Evolutionary conservation across 495 filamentous ascomycete species (phyloP), one percentile per base, ranked within the genome.

Genomic region (Talaromyces stipitatus): DNA sequence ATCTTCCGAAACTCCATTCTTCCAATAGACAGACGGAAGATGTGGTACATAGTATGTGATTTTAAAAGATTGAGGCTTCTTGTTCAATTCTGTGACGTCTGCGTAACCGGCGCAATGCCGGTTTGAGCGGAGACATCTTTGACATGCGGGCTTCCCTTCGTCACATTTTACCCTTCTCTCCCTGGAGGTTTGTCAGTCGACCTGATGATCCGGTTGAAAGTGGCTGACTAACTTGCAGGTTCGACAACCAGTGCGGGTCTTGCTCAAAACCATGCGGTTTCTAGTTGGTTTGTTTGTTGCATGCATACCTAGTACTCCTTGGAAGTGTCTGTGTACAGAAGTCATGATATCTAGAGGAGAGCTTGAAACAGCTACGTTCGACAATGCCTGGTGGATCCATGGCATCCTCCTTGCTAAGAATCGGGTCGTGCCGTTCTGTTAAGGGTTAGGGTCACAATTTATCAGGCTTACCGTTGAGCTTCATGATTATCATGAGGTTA

Each of bases 81-180:
- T n/a, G 18, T 38, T 12, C 30, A 22, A 51, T 24, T 12, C 48
- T 27, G 12, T 30, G 9, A 29, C 23, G 14, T 33, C 32, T 3
- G 20, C 10, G 14, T 54, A 54, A 38, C 51, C 51, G 22, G 51
- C 30, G 11, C 51, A 54, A 2, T 33, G 16, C 10, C 51, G 51
- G 6, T 54, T 54, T 12, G 51, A 28, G 2, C 20, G 28, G 20
- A 54, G 22, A 12, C 51, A 54, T 26, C 51, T 30, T 36, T 54
- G 18, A 28, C 64, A 70, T 0, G 45, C 41, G 10, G 67, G 67
- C 20, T 69, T 70, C 0, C 45, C 61, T 53, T 72, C 67, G 30
- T 72, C 67, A 52, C 69, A 70, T 60, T 72, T 72, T 8, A 69
- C 61, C 22, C 58, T 58, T 18, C 67, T 61, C 41, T 57, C 54